A percentile compares a stretch with the other conserved stretches of the same genome.
These are phyloP conservation scores for Tulasnella sp. DNA, from an alignment of 768 basidiomycete species.

Conservation along the genomic window DNA sequence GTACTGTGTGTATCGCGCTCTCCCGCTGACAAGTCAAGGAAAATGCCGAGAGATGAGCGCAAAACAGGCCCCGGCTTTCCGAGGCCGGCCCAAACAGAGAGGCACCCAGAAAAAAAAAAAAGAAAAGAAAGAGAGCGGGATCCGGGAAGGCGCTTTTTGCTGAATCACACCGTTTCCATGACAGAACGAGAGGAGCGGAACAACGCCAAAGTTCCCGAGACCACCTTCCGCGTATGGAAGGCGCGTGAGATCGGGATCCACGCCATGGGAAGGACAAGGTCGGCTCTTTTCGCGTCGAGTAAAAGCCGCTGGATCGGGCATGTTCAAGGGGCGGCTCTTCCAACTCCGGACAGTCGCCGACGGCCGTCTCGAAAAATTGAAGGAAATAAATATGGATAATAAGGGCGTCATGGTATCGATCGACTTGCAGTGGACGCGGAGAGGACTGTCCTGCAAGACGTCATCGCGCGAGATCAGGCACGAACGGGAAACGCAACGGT, in stretches of 20 bases:
- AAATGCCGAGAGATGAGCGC: neutral
- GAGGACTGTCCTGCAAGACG: neutral
- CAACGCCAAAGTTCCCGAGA: neutral
- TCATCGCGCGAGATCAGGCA: neutral
- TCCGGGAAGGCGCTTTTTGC: slow-evolving; percentile 2
- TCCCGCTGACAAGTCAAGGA: neutral
- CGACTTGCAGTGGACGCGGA: no score
- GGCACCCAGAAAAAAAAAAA: neutral
- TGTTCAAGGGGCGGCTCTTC: neutral
- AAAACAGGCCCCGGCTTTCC: neutral
- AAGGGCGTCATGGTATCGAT: neutral
- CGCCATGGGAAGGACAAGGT: neutral
- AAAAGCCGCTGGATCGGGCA: neutral
- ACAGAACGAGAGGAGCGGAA: neutral
- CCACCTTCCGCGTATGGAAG: neutral
- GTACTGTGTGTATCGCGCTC: neutral
- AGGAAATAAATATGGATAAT: neutral
- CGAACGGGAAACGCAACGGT: neutral
- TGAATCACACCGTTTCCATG: slow-evolving; percentile 10
- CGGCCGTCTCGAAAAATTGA: neutral
- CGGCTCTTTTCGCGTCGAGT: neutral
- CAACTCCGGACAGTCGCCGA: neutral
- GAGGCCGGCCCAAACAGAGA: neutral
- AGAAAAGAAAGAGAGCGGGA: neutral
- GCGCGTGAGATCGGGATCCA: slow-evolving; percentile 8